These are phyloP conservation scores for Saposhnikovia divaricata DNA, from an alignment of 129 eudicot genomes.

Conservation along the genomic window DNA sequence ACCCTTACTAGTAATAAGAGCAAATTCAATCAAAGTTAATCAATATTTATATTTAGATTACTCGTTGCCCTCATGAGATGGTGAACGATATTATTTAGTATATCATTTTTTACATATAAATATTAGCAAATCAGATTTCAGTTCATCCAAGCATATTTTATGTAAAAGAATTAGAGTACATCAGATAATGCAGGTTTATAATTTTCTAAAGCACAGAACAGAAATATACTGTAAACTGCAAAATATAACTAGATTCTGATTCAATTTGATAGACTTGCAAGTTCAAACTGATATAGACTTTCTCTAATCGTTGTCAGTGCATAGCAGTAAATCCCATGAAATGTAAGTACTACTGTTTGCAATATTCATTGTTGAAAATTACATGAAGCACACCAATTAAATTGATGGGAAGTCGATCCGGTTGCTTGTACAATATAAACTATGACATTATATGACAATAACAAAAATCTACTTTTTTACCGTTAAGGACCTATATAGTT, in stretches of 20 bases:
- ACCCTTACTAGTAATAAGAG: background rate
- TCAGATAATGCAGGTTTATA: background rate
- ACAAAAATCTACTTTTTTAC: background rate
- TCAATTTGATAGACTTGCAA: background rate
- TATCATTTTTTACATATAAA: background rate
- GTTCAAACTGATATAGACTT: background rate
- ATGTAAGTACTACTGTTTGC: background rate
- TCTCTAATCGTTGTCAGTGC: background rate
- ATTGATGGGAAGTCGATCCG: background rate
- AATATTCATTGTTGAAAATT: background rate
- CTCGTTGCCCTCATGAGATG: background rate
- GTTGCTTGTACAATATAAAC: background rate
- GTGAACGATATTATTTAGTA: background rate
- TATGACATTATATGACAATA: background rate
- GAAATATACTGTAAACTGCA: background rate
- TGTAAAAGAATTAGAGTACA: background rate
- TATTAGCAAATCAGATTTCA: background rate
- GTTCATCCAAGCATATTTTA: background rate
- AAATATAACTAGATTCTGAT: background rate
- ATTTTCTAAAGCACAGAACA: background rate
- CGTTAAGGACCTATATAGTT: background rate
- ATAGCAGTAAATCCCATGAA: background rate
- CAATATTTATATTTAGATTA: background rate
- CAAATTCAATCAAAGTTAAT: background rate
- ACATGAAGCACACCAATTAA: background rate